Conservation (phyloP, 495 filamentous ascomycete genomes). For the Penicillium roqueforti region DNA sequence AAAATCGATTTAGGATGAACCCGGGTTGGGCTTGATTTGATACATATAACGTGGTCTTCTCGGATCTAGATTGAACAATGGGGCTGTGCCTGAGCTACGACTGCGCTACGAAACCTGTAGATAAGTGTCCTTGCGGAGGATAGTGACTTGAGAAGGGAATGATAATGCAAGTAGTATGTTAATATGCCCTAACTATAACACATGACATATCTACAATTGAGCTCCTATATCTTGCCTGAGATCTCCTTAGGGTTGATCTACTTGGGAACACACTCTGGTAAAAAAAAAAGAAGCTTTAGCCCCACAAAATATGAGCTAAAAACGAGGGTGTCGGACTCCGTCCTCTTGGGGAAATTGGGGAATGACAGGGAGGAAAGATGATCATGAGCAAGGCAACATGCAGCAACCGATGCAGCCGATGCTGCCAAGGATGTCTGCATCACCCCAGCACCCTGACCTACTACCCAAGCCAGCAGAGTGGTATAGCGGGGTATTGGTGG, state of each 20-base stretch:
- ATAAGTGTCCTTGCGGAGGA: no score
- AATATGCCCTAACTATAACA: neutral
- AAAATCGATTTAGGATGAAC: neutral
- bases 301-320: neutral
- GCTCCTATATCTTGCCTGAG: neutral
- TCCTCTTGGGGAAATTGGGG: neutral
- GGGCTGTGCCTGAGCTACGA: neutral
- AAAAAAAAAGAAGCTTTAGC: neutral
- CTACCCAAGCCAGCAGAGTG: constrained; percentile 7
- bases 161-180: neutral
- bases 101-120: neutral
- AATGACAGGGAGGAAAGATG: neutral
- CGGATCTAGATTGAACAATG: neutral
- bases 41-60: neutral
- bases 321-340: neutral
- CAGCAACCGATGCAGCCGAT: neutral
- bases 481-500: constrained; percentile 1
- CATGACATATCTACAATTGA: neutral
- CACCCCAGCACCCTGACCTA: constrained; percentile 1
- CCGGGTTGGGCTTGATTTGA: neutral
- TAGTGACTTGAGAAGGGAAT: neutral
- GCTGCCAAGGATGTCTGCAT: constrained; percentile 5
- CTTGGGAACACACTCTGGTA: neutral
- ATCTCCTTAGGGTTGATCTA: neutral
- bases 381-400: neutral